These are phyloP conservation scores for Trametes versicolor DNA, from an alignment of 1,284 basidiomycete species.

Conservation along the genomic window DNA sequence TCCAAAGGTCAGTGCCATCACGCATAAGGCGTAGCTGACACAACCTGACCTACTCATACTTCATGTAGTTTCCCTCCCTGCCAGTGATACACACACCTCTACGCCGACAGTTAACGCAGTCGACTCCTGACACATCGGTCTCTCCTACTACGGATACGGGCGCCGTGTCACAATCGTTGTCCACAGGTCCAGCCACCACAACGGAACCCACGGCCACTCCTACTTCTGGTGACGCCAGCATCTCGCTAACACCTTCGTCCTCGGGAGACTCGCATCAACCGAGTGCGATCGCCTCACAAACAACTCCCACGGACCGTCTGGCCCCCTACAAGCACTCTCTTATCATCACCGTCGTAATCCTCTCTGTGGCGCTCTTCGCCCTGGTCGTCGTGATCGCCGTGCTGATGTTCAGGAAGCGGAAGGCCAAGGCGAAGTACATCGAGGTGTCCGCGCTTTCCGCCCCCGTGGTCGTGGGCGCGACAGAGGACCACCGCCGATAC, in stretches of 20 bases:
- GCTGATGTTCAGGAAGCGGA: background rate
- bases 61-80: background rate
- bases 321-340: constrained; percentile 7
- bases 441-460: constrained; percentile 9
- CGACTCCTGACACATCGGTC: background rate
- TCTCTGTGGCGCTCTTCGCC: constrained; percentile 8
- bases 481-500: background rate
- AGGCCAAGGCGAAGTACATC: constrained; percentile 2
- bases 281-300: background rate
- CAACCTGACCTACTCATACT: background rate
- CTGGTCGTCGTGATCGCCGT: constrained; percentile 12
- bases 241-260: background rate
- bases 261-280: background rate
- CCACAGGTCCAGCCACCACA: background rate
- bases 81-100: background rate
- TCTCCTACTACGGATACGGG: background rate
- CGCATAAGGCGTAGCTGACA: background rate
- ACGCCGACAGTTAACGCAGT: background rate
- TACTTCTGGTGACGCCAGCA: background rate
- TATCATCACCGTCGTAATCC: constrained; percentile 6
- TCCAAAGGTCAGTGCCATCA: background rate
- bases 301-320: background rate
- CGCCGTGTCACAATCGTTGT: background rate
- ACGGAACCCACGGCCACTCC: background rate
- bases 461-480: background rate